Conservation (phyloP, 2,329 filamentous ascomycete genomes). For the Coniochaeta sp. region DNA sequence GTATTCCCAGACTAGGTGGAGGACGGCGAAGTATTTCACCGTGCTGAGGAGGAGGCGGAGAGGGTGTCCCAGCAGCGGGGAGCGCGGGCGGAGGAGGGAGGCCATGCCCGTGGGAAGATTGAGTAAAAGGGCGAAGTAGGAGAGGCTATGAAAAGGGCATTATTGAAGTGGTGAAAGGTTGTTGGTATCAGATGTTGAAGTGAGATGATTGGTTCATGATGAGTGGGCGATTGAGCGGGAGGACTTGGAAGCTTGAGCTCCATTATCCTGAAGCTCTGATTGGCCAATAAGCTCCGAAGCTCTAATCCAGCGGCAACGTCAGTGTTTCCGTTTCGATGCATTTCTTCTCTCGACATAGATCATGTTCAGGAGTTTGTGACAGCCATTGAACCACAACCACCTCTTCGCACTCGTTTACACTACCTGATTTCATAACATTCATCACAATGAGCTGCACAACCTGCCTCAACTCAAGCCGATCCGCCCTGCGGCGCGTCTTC, state of each 20-base stretch:
- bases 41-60: conserved; percentile 35
- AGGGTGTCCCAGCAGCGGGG: conserved; percentile 29
- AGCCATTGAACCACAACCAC: background rate
- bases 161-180: background rate
- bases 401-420: background rate
- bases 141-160: background rate
- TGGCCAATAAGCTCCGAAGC: conserved; percentile 1
- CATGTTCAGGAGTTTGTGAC: background rate
- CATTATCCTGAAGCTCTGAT: background rate
- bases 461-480: background rate
- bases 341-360: background rate
- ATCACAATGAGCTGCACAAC: background rate
- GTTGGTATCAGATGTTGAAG: background rate
- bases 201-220: conserved; percentile 1
- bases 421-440: background rate
- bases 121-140: background rate
- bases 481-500: background rate
- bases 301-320: background rate
- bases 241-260: background rate
- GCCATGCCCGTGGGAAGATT: background rate
- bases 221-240: background rate
- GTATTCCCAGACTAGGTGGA: conserved; percentile 53
- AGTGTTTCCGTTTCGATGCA: background rate
- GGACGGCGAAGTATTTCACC: conserved; percentile 37
- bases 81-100: conserved; percentile 5